Evolutionary conservation across 768 basidiomycete species (phyloP), one percentile per base, ranked within the genome.

Genomic region (Russula sp.): DNA sequence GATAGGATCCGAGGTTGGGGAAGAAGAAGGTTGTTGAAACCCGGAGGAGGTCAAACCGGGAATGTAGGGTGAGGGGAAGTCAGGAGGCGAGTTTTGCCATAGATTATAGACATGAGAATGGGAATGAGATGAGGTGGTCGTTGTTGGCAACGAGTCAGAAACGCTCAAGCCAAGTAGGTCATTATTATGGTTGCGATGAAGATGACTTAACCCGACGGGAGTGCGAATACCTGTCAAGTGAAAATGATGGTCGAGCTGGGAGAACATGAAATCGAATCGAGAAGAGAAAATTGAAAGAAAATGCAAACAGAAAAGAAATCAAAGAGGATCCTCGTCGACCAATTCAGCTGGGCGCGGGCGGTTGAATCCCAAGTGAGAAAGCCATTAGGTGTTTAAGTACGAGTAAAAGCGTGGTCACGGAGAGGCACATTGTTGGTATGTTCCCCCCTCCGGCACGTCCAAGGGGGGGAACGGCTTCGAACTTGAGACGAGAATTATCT

Each of bases 361-460:
- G 62, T 54, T 34, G 56, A 31, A 16, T 47, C 59, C 63, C 39
- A 55, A 60, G 59, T 37, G 58, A 64, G 63, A 42, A 64, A 56
- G 63, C 63, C 58, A 64, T 64, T 64, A n/a, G 63, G 63, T 51
- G 63, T 64, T 64, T 64, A 64, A 64, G 63, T 64, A 64, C 59
- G 48, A 64, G 42, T 11, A 55, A 50, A 51, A 57, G 62, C 62
- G 58, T 64, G 63, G 57, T 27, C 20, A 48, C 35, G 44, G 62
- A 62, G 31, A 62, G 61, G 61, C 49, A 61, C 16, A 60, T 34
- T 35, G 22, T 16, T 6, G 27, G 27, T 27, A 27, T 27, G 18
- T 49, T 20, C 7, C 39, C 45, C 45, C 18, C 42, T 44, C 42
- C 18, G 5, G 42, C 42, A n/a, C 4, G 40, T 37, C 35, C 35